These are phyloP conservation scores for Ajuga chamaepitys DNA, from an alignment of 257 asterid species.

Conservation along the genomic window DNA sequence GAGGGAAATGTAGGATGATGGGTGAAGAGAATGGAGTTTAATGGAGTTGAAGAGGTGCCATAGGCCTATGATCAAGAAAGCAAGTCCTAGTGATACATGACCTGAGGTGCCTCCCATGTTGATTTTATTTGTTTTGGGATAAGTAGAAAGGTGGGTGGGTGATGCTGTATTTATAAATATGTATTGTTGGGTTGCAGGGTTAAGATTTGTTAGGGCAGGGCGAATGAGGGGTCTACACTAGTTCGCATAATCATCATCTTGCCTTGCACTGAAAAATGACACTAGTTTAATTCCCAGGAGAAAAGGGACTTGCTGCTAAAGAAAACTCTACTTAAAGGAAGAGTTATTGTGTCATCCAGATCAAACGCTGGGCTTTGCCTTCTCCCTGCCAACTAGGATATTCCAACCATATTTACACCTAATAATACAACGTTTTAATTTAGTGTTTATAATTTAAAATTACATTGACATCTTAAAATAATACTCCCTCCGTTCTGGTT, in stretches of 20 bases:
- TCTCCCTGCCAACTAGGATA: no score
- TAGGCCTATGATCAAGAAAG: slow-evolving; percentile 53
- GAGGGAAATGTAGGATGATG: slow-evolving; percentile 34
- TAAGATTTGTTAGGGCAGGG: not conserved
- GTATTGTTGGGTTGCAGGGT: not conserved
- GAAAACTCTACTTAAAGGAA: slow-evolving; percentile 38
- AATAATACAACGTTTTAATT: no score
- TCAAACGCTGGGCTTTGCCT: no score
- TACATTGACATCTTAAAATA: no score
- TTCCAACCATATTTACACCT: no score
- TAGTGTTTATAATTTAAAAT: no score
- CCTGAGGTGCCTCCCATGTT: slow-evolving; percentile 59
- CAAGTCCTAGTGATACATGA: slow-evolving; percentile 65
- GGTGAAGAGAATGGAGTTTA: slow-evolving; percentile 48
- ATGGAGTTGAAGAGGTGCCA: slow-evolving; percentile 74
- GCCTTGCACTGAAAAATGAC: slow-evolving; percentile 29
- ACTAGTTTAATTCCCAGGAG: not conserved
- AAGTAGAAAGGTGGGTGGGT: not conserved
- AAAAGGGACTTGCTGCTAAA: slow-evolving; percentile 18
- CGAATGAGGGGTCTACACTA: slow-evolving; percentile 13
- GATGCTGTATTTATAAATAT: not conserved
- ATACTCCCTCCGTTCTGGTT: no score
- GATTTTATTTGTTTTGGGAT: not conserved
- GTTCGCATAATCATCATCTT: slow-evolving; percentile 18
- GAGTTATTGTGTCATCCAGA: no score